Conservation (phyloP, 2,329 filamentous ascomycete genomes). For the Amauroascus niger region DNA sequence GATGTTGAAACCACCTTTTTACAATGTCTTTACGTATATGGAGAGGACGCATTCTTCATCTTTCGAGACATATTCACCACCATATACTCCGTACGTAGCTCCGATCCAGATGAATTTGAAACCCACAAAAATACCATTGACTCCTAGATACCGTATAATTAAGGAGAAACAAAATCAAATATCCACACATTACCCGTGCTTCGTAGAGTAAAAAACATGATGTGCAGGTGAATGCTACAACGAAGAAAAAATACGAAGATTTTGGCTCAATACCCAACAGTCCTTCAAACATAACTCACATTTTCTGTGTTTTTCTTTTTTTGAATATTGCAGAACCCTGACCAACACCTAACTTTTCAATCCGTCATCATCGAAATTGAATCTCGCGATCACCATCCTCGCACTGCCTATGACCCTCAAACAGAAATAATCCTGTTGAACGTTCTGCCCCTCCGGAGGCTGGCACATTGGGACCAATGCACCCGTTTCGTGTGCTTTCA, state of each 20-base stretch:
- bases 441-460: conserved; percentile 2
- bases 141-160: too few relatives aligned
- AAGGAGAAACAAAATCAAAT: conserved; percentile 3
- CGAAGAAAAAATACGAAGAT: background rate
- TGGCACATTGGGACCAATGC: background rate
- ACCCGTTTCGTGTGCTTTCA: background rate
- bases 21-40: background rate
- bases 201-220: background rate
- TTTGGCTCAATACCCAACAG: background rate
- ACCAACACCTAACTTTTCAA: background rate
- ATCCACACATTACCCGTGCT: background rate
- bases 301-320: background rate
- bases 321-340: background rate
- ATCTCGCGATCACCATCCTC: conserved; percentile 19
- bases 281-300: background rate
- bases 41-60: too few relatives aligned
- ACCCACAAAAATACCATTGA: too few relatives aligned
- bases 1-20: background rate
- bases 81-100: too few relatives aligned
- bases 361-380: conserved; percentile 15
- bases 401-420: conserved; percentile 22
- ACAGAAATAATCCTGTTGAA: conserved; percentile 19
- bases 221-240: background rate
- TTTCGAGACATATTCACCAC: too few relatives aligned
- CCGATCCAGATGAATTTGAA: background rate